Base-by-base conservation (phyloP, 1,284 basidiomycete genomes). In the Anthracocystis walkeri region DNA sequence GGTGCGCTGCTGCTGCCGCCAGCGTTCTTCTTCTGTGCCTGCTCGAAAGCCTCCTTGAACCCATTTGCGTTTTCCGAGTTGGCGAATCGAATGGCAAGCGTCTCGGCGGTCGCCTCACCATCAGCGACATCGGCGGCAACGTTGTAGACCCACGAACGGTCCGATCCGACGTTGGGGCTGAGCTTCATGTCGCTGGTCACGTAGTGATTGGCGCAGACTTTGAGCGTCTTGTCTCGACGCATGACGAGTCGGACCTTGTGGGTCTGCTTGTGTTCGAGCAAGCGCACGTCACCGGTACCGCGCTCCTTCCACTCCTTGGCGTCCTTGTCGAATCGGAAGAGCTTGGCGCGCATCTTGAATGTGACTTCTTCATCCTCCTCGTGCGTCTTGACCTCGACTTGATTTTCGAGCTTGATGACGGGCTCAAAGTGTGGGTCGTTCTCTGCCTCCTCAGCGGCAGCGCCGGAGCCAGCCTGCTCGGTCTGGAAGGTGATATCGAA, bases 281-380 rank as follows among this genome's bases (percentile, higher is more conserved):
- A 64, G 40, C 83, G 79, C 2, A 84, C 83, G 35, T 84, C 83
- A 11, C 83, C 83, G 10, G 83, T 84, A 25, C 83, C 94, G 48
- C 94, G 88, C 87, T 98, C 95, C 87, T 99, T 99, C 97, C 97
- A 99, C 87, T 99, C 95, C 70, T 90, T 89, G 65, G 90, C 88
- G 46, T 86, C 87, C 80, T 90, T 87, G 81, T 93, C 91, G 88
- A 99, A 99, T 84, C 97, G 91, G 90, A 99, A 99, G 75, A 99
- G 90, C 89, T 99, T 99, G 82, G 97, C 93, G 82, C 97, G 94
- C 96, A 98, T 93, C 89, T 99, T 99, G 91, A 98, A 98, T 78
- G 93, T 87, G 38, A 91, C 90, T 35, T 93, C 90, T 87, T 99
- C 97, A 82, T 97, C 91, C 86, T 99, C 97, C 87, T 99, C 97